Base-by-base conservation (phyloP, 495 filamentous ascomycete species). In the Daldinia bambusicola region DNA sequence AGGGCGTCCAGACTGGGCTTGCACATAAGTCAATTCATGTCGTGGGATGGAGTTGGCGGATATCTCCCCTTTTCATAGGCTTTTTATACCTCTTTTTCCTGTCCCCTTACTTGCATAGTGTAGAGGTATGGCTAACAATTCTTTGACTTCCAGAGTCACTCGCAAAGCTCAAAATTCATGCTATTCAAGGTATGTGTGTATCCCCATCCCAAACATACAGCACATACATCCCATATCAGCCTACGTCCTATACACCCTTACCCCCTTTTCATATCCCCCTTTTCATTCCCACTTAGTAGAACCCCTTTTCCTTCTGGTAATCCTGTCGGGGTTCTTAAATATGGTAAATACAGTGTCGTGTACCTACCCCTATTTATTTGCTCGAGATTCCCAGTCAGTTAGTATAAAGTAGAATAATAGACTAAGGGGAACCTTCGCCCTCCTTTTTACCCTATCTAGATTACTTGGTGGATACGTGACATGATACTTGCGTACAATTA, bases 41-140 rank as follows among this genome's bases (percentile, higher is more conserved):
- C 31, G 59, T 45, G 55, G 70, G 70, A 59, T 36, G 70, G 70
- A 66, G 70, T 66, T 69, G 66, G 59, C 63, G 70, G 61, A 65
- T 68, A 50, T 38, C 67, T 62, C 41, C 43, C 50, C 57, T 36
- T 65, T 65, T 68, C 65, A 68, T 68, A 72, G 70, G 22, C 61
- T 69, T 26, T 26, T 66, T 66, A 72, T 73, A 73, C 58, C 50
- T 73, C 55, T 67, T 48, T 43, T 36, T 43, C 52, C 45, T 38
- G 10, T 40, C 30, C 64, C 57, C 65, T 20, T 10, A 6, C 56
- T 51, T 43, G 18, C 37, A 48, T 32, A 52, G 60, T 66, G 70
- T n/a, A n/a, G n/a, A n/a, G n/a, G n/a, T 73, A 66, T 66, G 62
- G 70, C 70, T 73, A 73, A 73, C 70, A n/a, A 60, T 60, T 60